Percentiles rank a stretch among this genome's conserved stretches.
Evolutionary conservation across 768 basidiomycete genomes (phyloP).

Genomic region (Lactarius sp.): DNA sequence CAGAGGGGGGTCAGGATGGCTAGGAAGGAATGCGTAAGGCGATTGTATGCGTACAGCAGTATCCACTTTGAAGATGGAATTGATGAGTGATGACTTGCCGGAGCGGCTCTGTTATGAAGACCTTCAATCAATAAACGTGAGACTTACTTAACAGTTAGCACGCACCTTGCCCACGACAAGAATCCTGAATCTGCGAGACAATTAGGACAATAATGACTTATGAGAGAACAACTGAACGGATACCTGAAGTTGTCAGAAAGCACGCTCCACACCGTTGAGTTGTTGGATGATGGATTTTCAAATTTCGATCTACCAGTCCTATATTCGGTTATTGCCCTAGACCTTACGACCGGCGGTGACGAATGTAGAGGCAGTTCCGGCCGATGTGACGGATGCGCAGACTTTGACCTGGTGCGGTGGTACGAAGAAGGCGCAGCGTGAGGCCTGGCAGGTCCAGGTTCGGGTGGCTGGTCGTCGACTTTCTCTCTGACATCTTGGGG

Average conservation of each 20-base stretch:
- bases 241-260: conserved; percentile 1
- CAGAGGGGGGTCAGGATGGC: neutral
- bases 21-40: neutral
- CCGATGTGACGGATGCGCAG: neutral
- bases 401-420: neutral
- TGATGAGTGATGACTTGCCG: conserved; percentile 9
- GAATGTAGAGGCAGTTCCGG: neutral
- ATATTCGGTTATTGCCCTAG: neutral
- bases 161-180: conserved; percentile 10
- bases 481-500: no score
- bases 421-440: neutral
- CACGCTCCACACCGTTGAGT: neutral
- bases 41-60: no score
- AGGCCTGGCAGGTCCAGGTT: neutral
- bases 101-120: conserved; percentile 4
- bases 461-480: no score
- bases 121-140: neutral
- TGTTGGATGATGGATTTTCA: neutral
- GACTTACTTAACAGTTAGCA: no score
- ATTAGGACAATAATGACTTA: neutral
- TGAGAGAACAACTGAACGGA: neutral
- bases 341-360: neutral
- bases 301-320: neutral
- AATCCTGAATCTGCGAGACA: conserved; percentile 4
- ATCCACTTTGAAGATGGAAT: no score